These are phyloP conservation scores for Ogataea ramenticola DNA, from an alignment of 805 yeast species.

Conservation along the genomic window DNA sequence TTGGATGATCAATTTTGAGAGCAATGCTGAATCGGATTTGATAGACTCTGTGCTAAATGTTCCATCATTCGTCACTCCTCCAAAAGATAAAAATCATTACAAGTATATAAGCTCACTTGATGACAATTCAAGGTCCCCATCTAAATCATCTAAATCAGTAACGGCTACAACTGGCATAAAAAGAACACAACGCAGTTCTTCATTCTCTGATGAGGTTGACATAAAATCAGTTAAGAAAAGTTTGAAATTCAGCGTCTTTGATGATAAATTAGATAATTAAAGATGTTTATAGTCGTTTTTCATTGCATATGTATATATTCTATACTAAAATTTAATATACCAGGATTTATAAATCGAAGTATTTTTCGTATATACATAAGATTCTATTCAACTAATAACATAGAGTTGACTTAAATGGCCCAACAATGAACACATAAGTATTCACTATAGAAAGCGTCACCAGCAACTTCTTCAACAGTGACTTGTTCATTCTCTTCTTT, in stretches of 20 bases:
- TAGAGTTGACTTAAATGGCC: too few relatives aligned
- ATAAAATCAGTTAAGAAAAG: slow-evolving; percentile 3
- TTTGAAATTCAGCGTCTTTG: slow-evolving; percentile 9
- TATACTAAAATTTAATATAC: too few relatives aligned
- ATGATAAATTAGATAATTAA: slow-evolving; percentile 6
- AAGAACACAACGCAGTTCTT: not conserved
- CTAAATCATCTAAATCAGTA: not conserved
- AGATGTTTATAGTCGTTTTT: too few relatives aligned
- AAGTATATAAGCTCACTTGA: slow-evolving; percentile 2
- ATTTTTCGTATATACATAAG: too few relatives aligned
- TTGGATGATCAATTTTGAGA: slow-evolving; percentile 9
- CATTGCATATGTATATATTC: not conserved
- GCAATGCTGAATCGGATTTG: not conserved
- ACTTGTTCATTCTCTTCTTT: too few relatives aligned
- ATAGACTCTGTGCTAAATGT: slow-evolving; percentile 2
- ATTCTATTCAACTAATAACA: too few relatives aligned
- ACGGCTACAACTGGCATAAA: not conserved
- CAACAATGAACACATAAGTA: too few relatives aligned
- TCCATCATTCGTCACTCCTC: slow-evolving; percentile 19
- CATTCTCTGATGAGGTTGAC: slow-evolving; percentile 3
- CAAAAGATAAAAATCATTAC: slow-evolving; percentile 12
- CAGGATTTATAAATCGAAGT: too few relatives aligned
- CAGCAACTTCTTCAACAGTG: too few relatives aligned
- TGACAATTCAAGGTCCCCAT: not conserved
- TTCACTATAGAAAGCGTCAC: too few relatives aligned